Evolutionary conservation across 148 eudicot genomes (phyloP).

Genomic region (Heliosperma pusillum): DNA sequence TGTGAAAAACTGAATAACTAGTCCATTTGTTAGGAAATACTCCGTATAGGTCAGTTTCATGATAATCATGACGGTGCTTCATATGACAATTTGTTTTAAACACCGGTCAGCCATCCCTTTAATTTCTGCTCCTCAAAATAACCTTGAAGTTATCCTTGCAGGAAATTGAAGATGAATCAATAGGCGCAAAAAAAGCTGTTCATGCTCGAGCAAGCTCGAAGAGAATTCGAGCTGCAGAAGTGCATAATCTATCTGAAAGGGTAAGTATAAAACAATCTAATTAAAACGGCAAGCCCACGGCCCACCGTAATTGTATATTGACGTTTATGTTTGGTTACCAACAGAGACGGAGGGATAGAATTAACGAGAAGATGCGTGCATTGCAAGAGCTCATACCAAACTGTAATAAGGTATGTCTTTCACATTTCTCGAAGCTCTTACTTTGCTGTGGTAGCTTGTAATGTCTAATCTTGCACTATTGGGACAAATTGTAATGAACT

Average conservation of each 20-base stretch:
- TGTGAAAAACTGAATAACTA: no score
- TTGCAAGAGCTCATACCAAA: conserved; percentile 97
- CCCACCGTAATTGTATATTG: conserved; percentile 2
- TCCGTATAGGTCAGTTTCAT: no score
- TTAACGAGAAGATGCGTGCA: conserved; percentile 97
- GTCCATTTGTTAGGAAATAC: no score
- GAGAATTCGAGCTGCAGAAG: conserved; percentile 99
- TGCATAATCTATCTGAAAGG: conserved; percentile 95
- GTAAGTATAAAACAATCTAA: conserved; percentile 51
- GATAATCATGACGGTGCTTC: no score
- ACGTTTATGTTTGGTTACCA: conserved; percentile 18
- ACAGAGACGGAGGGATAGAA: conserved; percentile 96
- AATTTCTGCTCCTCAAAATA: conserved; percentile 6
- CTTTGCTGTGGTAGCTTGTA: conserved; percentile 1
- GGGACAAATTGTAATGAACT: neutral
- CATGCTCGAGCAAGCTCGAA: conserved; percentile 61
- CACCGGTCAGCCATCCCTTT: neutral
- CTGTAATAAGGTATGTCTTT: conserved; percentile 75
- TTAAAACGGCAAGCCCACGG: conserved; percentile 70
- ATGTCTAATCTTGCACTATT: neutral
- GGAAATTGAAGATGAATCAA: conserved; percentile 90
- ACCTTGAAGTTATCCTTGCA: conserved; percentile 27
- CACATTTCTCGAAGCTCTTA: neutral
- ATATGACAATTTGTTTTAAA: no score
- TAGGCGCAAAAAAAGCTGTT: conserved; percentile 50